Base-by-base conservation (phyloP, 208 protist genomes). In the Leishmania gerbilli region DNA sequence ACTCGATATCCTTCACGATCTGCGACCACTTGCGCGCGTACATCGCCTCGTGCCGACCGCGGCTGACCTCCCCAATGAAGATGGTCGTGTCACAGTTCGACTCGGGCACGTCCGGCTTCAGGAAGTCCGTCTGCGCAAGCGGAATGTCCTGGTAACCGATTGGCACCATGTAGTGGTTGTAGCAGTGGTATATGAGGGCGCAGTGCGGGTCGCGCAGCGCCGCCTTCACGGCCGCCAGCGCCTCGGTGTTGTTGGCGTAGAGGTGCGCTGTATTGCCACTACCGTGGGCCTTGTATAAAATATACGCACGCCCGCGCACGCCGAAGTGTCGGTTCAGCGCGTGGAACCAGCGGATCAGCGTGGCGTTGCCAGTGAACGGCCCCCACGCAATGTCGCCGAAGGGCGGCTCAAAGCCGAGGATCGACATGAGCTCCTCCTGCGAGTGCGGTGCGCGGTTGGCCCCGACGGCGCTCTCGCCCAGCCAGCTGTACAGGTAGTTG, bases 91-190 rank as follows among this genome's bases (percentile, higher is more conserved):
- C 91, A 51, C 81, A 91, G 83, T 83, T 83, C 6, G 56, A 69
- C 64, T 71, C 76, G 9, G 87, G 60, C 58, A 97, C 90, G 15
- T 76, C 31, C 11, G 86, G 82, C 76, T 85, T 77, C 62, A 97
- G 89, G 64, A 96, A 96, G 60, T 97, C 90, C 1, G 87, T 83
- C 80, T 95, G 93, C 27, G 88, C 89, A 1, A 76, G 71, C 27
- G 95, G 95, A 56, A 96, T 97, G 19, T 96, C 93, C 77, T 98
- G 93, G 80, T 91, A 98, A 53, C 97, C 95, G 37, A 99, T 81
- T 0, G 94, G 94, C 15, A 96, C 91, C 94, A 98, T 98, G 87
- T 99, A 98, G 80, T 99, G 97, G 79, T 99, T 99, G 84, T 97
- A 82, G 86, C 94, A 98, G 77, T 99, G 97, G 82, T 99, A 99